Conservation (phyloP, 192 early-diverging fungal genomes). For the Gamsiella multidivaricata region DNA sequence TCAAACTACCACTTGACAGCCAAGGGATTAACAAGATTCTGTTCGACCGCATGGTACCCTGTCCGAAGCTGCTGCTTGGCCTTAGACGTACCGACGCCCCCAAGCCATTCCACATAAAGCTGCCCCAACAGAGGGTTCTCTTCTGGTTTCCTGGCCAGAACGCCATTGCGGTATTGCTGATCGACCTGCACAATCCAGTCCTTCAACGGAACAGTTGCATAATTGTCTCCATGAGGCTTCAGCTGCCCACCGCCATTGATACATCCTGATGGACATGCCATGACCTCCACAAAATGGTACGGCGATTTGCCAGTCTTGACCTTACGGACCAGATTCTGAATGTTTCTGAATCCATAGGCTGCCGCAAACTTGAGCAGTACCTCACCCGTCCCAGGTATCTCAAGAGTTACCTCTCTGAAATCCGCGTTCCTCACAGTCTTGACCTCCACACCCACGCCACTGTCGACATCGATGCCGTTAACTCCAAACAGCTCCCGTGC, state of each 20-base stretch:
- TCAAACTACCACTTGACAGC: constrained; percentile 83
- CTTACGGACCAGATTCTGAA: constrained; percentile 98
- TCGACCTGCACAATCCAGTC: constrained; percentile 82
- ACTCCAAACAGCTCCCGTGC: constrained; percentile 82
- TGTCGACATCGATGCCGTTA: constrained; percentile 66
- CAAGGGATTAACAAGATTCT: constrained; percentile 76
- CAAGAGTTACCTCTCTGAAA: constrained; percentile 75
- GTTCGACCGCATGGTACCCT: constrained; percentile 85
- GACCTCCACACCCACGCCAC: constrained; percentile 66
- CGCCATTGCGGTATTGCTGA: constrained; percentile 68
- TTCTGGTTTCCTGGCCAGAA: constrained; percentile 65
- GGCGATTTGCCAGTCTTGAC: constrained; percentile 78
- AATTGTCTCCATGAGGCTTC: constrained; percentile 60
- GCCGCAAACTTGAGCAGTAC: constrained; percentile 83
- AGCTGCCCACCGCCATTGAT: constrained; percentile 98
- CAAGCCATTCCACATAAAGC: constrained; percentile 89
- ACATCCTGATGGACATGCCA: constrained; percentile 97
- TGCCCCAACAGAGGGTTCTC: constrained; percentile 69
- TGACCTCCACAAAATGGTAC: constrained; percentile 96
- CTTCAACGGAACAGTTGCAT: constrained; percentile 67
- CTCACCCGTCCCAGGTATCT: constrained; percentile 45
- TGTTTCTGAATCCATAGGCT: constrained; percentile 96
- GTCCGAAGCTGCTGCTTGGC: constrained; percentile 78
- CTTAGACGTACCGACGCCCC: constrained; percentile 71
- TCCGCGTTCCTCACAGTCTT: constrained; percentile 86